phyloP scores from a whole-genome alignment of 768 basidiomycete genomes.

The Russula sp. region DNA sequence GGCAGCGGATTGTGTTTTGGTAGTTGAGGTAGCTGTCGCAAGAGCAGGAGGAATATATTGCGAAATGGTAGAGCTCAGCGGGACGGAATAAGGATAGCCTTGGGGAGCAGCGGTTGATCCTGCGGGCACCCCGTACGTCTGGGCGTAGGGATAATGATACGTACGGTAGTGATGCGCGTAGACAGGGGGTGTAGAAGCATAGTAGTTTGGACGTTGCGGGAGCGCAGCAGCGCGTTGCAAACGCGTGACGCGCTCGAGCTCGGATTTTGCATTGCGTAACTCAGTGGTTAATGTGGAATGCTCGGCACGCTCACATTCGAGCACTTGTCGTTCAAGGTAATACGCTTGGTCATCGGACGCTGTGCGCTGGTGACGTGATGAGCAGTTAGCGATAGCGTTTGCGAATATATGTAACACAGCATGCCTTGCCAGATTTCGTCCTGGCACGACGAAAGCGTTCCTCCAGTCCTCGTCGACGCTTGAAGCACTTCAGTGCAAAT shows the following conservation, averaged over 20 bases:
- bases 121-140: conserved; percentile 44
- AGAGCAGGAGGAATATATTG: conserved; percentile 35
- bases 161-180: conserved; percentile 56
- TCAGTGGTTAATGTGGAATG: conserved; percentile 55
- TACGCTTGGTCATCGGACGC: conserved; percentile 64
- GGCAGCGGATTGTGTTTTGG: conserved; percentile 26
- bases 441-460: conserved; percentile 56
- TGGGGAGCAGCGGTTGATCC: conserved; percentile 10
- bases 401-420: conserved; percentile 28
- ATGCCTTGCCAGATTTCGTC: conserved; percentile 56
- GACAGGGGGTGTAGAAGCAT: conserved; percentile 24
- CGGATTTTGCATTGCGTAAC: conserved; percentile 57
- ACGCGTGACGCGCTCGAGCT: conserved; percentile 65
- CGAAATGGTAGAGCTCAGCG: conserved; percentile 36
- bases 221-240: conserved; percentile 56
- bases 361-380: conserved; percentile 45
- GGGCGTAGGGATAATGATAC: conserved; percentile 60
- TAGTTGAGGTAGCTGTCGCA: conserved; percentile 31
- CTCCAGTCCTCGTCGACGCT: conserved; percentile 53
- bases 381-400: not conserved
- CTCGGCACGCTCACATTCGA: conserved; percentile 67
- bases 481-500: conserved; percentile 65
- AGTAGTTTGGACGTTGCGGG: conserved; percentile 32
- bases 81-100: conserved; percentile 29
- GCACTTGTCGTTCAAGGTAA: conserved; percentile 56